phyloP scores from a whole-genome alignment of 2,329 filamentous ascomycete species.

The Trichoderma sp. region DNA sequence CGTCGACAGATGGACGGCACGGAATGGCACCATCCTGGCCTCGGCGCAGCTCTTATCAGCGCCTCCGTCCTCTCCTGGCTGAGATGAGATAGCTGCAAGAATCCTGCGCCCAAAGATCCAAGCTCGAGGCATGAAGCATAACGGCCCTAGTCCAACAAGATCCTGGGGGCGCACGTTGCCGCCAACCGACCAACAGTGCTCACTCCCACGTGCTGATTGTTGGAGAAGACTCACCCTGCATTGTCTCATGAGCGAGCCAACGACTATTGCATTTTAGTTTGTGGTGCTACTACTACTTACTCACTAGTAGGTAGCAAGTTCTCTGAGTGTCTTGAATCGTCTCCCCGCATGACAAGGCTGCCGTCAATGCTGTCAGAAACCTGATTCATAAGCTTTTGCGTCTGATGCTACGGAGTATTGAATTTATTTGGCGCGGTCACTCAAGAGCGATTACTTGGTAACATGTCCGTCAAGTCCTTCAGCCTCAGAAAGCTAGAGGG shows the following conservation, averaged over 20 bases:
- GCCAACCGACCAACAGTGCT: neutral
- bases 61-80: neutral
- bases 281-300: neutral
- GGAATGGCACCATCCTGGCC: neutral
- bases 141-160: neutral
- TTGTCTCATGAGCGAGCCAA: neutral
- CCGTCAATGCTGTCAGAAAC: neutral
- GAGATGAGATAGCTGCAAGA: neutral
- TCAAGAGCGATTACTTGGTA: neutral
- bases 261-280: neutral
- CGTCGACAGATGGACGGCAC: neutral
- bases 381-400: neutral
- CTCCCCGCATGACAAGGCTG: neutral
- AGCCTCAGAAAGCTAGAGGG: neutral
- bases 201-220: neutral
- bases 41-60: neutral
- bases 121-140: neutral
- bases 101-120: neutral
- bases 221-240: neutral
- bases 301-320: neutral
- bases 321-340: neutral
- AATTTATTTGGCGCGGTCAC: neutral
- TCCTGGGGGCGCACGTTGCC: conserved; percentile 8
- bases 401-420: neutral
- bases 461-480: neutral